These are phyloP conservation scores for Cyberlindnera euphorbiiphila DNA, from an alignment of 805 yeast genomes.

Conservation along the genomic window DNA sequence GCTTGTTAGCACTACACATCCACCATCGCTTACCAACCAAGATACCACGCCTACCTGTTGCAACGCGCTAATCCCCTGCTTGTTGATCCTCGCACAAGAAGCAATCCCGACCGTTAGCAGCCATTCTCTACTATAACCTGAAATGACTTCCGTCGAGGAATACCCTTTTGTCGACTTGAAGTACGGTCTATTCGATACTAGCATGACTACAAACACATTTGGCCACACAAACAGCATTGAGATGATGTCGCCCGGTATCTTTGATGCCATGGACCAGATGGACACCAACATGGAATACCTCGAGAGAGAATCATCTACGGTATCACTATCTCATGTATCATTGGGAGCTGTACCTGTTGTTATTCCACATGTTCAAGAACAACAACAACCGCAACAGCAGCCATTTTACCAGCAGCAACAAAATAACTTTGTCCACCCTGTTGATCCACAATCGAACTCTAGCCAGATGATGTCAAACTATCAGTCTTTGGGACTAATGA, in stretches of 20 bases:
- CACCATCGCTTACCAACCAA: too few species aligned
- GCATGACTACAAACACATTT: background rate
- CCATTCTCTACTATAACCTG: background rate
- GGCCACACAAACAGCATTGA: slow-evolving; percentile 5
- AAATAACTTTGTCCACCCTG: background rate
- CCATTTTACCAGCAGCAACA: slow-evolving; percentile 4
- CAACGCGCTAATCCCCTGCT: background rate
- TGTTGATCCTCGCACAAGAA: background rate
- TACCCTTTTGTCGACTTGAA: slow-evolving; percentile 11
- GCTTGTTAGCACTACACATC: too few species aligned
- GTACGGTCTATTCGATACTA: slow-evolving; percentile 3
- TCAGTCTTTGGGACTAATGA: too few species aligned
- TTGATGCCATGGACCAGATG: slow-evolving; percentile 11
- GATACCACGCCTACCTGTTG: too few species aligned
- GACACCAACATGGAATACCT: slow-evolving; percentile 11
- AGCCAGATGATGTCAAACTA: too few species aligned
- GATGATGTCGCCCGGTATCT: slow-evolving; percentile 4
- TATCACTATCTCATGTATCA: too few species aligned
- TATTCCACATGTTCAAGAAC: background rate
- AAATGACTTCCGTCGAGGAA: slow-evolving; percentile 16
- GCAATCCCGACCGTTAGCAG: background rate
- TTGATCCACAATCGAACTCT: too few species aligned
- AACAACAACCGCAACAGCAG: background rate
- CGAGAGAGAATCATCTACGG: slow-evolving; percentile 6
- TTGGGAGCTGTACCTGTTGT: too few species aligned